Base-by-base conservation (phyloP, 1,139 yeast genomes). In the Blastobotrys buckinghamii region DNA sequence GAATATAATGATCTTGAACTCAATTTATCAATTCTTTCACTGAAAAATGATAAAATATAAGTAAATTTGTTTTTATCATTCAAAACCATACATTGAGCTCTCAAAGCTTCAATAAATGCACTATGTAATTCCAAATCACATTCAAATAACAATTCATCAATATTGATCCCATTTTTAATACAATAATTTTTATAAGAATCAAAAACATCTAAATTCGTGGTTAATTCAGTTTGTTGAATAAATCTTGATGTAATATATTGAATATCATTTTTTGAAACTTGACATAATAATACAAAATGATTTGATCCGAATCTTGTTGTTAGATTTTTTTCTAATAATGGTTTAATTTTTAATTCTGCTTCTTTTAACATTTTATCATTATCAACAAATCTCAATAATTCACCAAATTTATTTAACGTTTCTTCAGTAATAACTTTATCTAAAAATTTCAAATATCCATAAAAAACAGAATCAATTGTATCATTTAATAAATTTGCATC, bases 171-270 rank as follows among this genome's bases (percentile, higher is more conserved):
- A 10, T 12, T 15, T 10, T 15, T 8, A 12, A 6, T 3, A 29
- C 41, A 38, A 29, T 38, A 38, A 7, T 8, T n/a, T 20, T 22
- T 38, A 16, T 38, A 38, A 12, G 41, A 29, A 12, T 6, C 15
- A 13, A 35, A 35, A 19, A 35, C 41, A 19, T 30, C 30, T 3
- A 16, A 7, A 30, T 38, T 30, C 20, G 27, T 22, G 6, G 10
- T 6, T 4, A 6, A n/a, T 12, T 38, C 30, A 20, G 30, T n/a
- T 20, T 38, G 35, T 26, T 32, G 33, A 19, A 45, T 34, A 17
- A 45, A 45, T 41, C 45, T 32, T 13, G 45, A 33, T 9, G 48
- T 45, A 12, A 45, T 40, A 20, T 29, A 39, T 6, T 39, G 17
- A 3, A 10, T 13, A 19, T 32, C 34, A 10, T 12, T 33, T 2